Evolutionary conservation across 1,139 yeast genomes (phyloP).

Genomic region (Yamadazyma songkhlaensis): DNA sequence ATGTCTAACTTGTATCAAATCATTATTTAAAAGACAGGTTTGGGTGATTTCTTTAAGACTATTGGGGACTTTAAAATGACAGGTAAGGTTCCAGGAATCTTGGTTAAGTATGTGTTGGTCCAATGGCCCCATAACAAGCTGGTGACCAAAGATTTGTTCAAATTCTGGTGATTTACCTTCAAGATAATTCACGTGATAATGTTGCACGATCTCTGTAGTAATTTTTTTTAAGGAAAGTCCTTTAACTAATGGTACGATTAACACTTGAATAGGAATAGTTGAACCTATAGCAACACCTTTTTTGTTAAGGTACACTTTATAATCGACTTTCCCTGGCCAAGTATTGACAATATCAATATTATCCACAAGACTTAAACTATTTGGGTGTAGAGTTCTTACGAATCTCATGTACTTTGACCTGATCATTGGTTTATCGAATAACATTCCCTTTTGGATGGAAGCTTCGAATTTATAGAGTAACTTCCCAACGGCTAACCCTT

Average conservation of each 20-base stretch:
- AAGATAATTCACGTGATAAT: constrained; percentile 36
- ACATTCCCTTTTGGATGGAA: constrained; percentile 50
- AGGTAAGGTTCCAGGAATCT: constrained; percentile 53
- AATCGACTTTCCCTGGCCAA: constrained; percentile 67
- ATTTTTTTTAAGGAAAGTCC: constrained; percentile 49
- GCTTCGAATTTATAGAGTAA: constrained; percentile 56
- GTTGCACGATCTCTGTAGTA: constrained; percentile 51
- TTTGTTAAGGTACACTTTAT: constrained; percentile 53
- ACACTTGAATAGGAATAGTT: constrained; percentile 46
- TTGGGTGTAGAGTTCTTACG: constrained; percentile 51
- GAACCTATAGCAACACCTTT: constrained; percentile 65
- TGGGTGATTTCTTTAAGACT: constrained; percentile 54
- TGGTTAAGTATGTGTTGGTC: constrained; percentile 24
- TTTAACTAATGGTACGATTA: constrained; percentile 59
- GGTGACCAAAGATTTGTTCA: constrained; percentile 37
- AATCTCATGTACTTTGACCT: constrained; percentile 34
- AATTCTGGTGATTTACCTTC: constrained; percentile 42
- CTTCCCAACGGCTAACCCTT: constrained; percentile 58
- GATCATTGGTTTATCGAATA: constrained; percentile 39
- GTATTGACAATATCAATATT: constrained; percentile 58
- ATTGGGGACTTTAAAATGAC: constrained; percentile 49
- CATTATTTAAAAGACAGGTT: constrained; percentile 50
- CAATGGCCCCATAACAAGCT: constrained; percentile 17
- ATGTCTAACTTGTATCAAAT: constrained; percentile 57
- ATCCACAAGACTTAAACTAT: constrained; percentile 49